Percentiles rank a stretch among this genome's conserved stretches.
Conservation (phyloP, 169 alveolate species). For the Toxoplasma gondii region DNA sequence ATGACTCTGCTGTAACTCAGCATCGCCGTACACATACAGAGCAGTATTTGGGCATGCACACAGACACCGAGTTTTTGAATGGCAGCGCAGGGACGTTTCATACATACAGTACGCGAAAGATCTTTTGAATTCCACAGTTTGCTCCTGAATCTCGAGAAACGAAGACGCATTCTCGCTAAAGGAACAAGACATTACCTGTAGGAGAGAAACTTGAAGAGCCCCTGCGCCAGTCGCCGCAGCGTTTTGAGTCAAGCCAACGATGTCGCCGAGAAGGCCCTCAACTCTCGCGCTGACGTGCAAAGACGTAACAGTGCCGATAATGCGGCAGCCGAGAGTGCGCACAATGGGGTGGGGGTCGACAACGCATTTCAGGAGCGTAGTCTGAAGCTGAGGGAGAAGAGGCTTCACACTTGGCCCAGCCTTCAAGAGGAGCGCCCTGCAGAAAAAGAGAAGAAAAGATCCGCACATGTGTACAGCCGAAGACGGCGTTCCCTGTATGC, state of each 20-base stretch:
- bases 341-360: slow-evolving; percentile 67
- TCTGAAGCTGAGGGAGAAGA: slow-evolving; percentile 81
- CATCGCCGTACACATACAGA: too few relatives aligned
- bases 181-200: not conserved
- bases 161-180: not conserved
- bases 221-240: slow-evolving; percentile 48
- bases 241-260: slow-evolving; percentile 48
- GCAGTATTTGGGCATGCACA: too few relatives aligned
- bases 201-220: slow-evolving; percentile 43
- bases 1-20: too few relatives aligned
- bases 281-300: slow-evolving; percentile 64
- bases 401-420: slow-evolving; percentile 75
- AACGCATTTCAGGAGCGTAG: slow-evolving; percentile 76
- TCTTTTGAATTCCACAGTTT: too few relatives aligned
- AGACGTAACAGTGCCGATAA: slow-evolving; percentile 60
- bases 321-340: slow-evolving; percentile 56
- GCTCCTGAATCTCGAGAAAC: too few relatives aligned
- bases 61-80: too few relatives aligned
- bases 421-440: slow-evolving; percentile 69
- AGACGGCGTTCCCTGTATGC: not conserved
- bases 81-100: too few relatives aligned
- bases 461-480: not conserved
- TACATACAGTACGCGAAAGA: too few relatives aligned
- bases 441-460: not conserved
- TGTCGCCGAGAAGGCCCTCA: slow-evolving; percentile 69